phyloP scores from a whole-genome alignment of 2,329 filamentous ascomycete genomes.

The Fusarium newnesense region DNA sequence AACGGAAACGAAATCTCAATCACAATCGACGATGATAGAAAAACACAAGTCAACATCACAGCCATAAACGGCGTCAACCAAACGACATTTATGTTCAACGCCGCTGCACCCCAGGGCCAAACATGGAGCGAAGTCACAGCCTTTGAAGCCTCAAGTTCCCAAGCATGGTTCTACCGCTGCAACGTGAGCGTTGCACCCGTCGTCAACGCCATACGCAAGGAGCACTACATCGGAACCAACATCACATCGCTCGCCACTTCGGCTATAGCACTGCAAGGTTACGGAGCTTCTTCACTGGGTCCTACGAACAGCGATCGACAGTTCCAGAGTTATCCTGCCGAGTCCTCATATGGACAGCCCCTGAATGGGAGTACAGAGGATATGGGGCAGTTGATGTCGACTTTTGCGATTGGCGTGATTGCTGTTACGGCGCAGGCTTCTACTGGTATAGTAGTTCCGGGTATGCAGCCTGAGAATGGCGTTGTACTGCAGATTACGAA shows the following conservation, averaged over 20 bases:
- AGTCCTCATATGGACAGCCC: constrained; percentile 51
- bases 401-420: constrained; percentile 52
- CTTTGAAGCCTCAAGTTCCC: constrained; percentile 32
- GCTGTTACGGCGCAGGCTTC: constrained; percentile 48
- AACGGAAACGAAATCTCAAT: constrained; percentile 27
- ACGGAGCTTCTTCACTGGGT: constrained; percentile 32
- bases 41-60: constrained; percentile 17
- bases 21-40: constrained; percentile 10
- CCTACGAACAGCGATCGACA: constrained; percentile 23
- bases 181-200: constrained; percentile 35
- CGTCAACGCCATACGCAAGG: constrained; percentile 20
- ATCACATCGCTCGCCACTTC: constrained; percentile 32
- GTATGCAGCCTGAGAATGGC: constrained; percentile 47
- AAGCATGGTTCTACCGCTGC: constrained; percentile 40
- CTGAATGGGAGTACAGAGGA: constrained; percentile 42
- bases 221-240: constrained; percentile 33
- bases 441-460: constrained; percentile 37
- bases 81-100: constrained; percentile 38
- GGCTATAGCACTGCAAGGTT: constrained; percentile 40
- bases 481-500: constrained; percentile 47
- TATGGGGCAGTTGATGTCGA: constrained; percentile 52
- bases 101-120: background rate
- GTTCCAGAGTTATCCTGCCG: constrained; percentile 55
- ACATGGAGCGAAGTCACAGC: constrained; percentile 37
- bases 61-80: constrained; percentile 26